These are phyloP conservation scores for Elaeagnus macrophylla DNA, from an alignment of 306 rosid species.

Conservation along the genomic window DNA sequence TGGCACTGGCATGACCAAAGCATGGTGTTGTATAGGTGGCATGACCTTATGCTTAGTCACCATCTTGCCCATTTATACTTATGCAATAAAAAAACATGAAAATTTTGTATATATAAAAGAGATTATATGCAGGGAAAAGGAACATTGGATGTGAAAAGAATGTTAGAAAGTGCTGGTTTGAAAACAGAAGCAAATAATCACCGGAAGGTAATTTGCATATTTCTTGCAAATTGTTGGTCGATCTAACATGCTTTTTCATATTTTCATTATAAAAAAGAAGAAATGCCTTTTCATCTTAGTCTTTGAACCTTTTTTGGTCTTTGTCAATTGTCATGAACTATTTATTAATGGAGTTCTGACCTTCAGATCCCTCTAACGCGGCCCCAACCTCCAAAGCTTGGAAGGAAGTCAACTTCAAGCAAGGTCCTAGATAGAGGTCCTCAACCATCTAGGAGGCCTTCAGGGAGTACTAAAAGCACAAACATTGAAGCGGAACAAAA, in stretches of 20 bases:
- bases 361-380: slow-evolving; percentile 34
- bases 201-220: slow-evolving; percentile 34
- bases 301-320: not conserved
- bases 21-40: too few relatives aligned
- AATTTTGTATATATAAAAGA: not conserved
- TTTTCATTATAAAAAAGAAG: not conserved
- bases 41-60: not conserved
- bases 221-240: not conserved
- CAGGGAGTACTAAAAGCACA: slow-evolving; percentile 25
- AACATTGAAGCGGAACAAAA: slow-evolving; percentile 25
- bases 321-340: not conserved
- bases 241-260: not conserved
- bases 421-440: slow-evolving; percentile 18
- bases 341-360: not conserved
- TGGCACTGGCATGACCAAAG: too few relatives aligned
- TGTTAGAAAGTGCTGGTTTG: slow-evolving; percentile 26
- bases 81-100: not conserved
- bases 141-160: slow-evolving; percentile 29
- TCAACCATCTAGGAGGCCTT: slow-evolving; percentile 38
- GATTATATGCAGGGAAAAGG: slow-evolving; percentile 33
- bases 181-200: slow-evolving; percentile 33
- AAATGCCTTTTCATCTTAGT: not conserved
- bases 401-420: slow-evolving; percentile 30
- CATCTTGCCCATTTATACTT: not conserved
- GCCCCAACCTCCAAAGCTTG: slow-evolving; percentile 38